Base-by-base conservation (phyloP, 371 early-diverging fungal genomes). In the Amoeboaphelidium occidentale region DNA sequence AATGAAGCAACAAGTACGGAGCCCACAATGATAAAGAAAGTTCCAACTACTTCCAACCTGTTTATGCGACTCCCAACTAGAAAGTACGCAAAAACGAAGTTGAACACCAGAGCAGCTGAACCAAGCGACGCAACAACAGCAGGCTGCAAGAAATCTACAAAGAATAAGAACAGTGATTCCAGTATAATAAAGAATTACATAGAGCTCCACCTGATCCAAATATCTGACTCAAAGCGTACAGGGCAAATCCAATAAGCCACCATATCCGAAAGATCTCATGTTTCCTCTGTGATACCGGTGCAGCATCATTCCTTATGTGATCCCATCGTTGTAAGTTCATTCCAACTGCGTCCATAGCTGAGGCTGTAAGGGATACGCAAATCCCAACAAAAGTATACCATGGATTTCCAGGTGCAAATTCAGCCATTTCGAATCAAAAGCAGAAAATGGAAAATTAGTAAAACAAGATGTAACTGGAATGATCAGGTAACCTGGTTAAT, bases 111-210 rank as follows among this genome's bases (percentile, higher is more conserved):
- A 6, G 78, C 73, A 22, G 72, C 67, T 43, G 75, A 70, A n/a
- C 75, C 74, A 39, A 78, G 56, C 25, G 78, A 75, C 42, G 78
- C 78, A 25, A 75, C 76, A 76, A 75, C 74, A 62, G 75, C 75
- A n/a, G 76, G 72, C 55, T 75, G 74, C 32, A 78, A 63, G 54
- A 69, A 74, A 55, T 78, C 76, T 73, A 63, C 21, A 20, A 56
- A 21, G 2, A 20, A 27, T 13, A 42, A 45, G n/a, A 14, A 22
- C 25, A 22, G 20, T 2, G 28, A 48, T 21, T 27, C 14, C 27
- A 51, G 21, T 46, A 3, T n/a, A 22, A 22, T 0, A 41, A 10
- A 51, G 26, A 55, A 65, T 58, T 68, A 76, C 76, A 72, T 17
- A 76, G 49, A 13, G 78, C 78, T 45, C 74, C 66, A n/a, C 75